These are phyloP conservation scores for Brassica napus DNA, from an alignment of 345 rosid species.

Conservation along the genomic window Da-Ae NC_063448.1:51313501-51314000, in stretches of 20 bases:
- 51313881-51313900: slow-evolving; percentile 73
- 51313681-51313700: slow-evolving; percentile 59
- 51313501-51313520: slow-evolving; percentile 95
- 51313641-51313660: slow-evolving; percentile 86
- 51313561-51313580: slow-evolving; percentile 85
- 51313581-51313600: slow-evolving; percentile 97
- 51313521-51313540: slow-evolving; percentile 76
- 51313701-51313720: slow-evolving; percentile 72
- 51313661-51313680: slow-evolving; percentile 87
- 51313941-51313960: slow-evolving; percentile 52
- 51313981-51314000: slow-evolving; percentile 98
- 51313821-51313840: slow-evolving; percentile 53
- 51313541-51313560: slow-evolving; percentile 84
- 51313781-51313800: slow-evolving; percentile 78
- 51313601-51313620: slow-evolving; percentile 92
- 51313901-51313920: slow-evolving; percentile 68
- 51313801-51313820: slow-evolving; percentile 76
- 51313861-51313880: slow-evolving; percentile 89
- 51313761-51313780: slow-evolving; percentile 84
- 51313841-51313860: slow-evolving; percentile 65
- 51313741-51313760: slow-evolving; percentile 76
- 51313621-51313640: slow-evolving; percentile 83
- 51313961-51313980: slow-evolving; percentile 66
- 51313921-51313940: slow-evolving; percentile 90
- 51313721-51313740: slow-evolving; percentile 94